Percentiles rank a stretch among this genome's conserved stretches.
Evolutionary conservation across 352 stramenopile genomes (phyloP).

Genomic region (Phytophthora parvispora): DNA sequence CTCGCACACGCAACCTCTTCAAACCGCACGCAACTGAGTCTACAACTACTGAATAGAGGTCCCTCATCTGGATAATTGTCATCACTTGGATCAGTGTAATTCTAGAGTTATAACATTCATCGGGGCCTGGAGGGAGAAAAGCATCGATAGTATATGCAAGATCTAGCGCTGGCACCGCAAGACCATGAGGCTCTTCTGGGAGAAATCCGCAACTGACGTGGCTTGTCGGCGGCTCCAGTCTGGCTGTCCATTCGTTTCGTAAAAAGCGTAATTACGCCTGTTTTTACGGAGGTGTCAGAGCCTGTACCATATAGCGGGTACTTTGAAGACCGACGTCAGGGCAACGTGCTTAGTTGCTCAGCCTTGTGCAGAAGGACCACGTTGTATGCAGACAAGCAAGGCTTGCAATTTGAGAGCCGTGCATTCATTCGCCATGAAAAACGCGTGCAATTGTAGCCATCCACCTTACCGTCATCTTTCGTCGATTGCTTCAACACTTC

Average conservation of each 20-base stretch:
- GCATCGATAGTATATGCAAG: background rate
- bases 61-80: constrained; percentile 71
- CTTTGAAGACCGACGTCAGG: background rate
- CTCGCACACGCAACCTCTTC: constrained; percentile 32
- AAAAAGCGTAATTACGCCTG: background rate
- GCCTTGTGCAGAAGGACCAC: too few species aligned
- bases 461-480: constrained; percentile 3
- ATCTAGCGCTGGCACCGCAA: background rate
- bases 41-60: constrained; percentile 13
- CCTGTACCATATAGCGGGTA: background rate
- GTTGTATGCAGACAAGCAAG: too few species aligned
- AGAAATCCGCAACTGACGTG: constrained; percentile 1
- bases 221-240: background rate
- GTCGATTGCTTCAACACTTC: constrained; percentile 10
- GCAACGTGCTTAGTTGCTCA: too few species aligned
- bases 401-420: too few species aligned
- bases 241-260: constrained; percentile 1
- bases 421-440: too few species aligned
- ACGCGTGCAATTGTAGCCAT: constrained; percentile 17
- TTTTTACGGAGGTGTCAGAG: background rate
- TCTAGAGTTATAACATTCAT: constrained; percentile 68
- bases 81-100: constrained; percentile 81
- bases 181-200: background rate
- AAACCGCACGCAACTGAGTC: background rate
- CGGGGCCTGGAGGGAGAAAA: constrained; percentile 13